A percentile compares a stretch with the other conserved stretches of the same genome.
Evolutionary conservation across 176 grass and related monocot genomes (phyloP).

Genomic region (Musa schizocarpa): DNA sequence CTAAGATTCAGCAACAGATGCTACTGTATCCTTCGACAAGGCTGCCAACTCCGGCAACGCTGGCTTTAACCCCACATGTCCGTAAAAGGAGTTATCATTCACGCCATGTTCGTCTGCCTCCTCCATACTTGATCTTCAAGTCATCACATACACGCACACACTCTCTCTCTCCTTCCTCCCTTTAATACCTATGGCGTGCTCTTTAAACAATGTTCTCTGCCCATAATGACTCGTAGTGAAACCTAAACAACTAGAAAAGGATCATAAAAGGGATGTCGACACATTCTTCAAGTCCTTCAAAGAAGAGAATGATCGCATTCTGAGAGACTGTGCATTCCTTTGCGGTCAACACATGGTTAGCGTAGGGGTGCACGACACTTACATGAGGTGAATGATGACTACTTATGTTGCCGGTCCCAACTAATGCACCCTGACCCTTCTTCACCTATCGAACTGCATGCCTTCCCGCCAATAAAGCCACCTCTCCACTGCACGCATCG

Average conservation of each 20-base stretch:
- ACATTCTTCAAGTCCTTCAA: neutral
- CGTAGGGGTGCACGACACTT: no score
- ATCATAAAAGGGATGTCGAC: neutral
- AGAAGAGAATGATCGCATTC: no score
- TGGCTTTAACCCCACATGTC: neutral
- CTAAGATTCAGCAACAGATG: neutral
- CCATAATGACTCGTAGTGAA: neutral
- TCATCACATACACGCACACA: neutral
- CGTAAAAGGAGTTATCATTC: neutral
- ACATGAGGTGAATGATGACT: neutral
- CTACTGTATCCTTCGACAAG: neutral
- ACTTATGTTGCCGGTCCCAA: neutral
- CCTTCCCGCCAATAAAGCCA: conserved; percentile 6
- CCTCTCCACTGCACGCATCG: neutral
- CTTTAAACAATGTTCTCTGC: conserved; percentile 4
- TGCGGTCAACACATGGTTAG: no score
- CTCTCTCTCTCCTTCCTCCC: no score
- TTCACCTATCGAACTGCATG: neutral
- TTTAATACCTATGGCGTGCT: neutral
- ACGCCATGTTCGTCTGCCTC: conserved; percentile 1
- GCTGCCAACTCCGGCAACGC: no score
- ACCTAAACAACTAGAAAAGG: no score
- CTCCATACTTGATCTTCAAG: conserved; percentile 1
- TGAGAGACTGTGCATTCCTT: no score
- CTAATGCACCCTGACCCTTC: neutral